Percentiles rank a stretch among this genome's conserved stretches.
phyloP scores from a whole-genome alignment of 208 protist species.

The Wallacemonas sp. region DNA sequence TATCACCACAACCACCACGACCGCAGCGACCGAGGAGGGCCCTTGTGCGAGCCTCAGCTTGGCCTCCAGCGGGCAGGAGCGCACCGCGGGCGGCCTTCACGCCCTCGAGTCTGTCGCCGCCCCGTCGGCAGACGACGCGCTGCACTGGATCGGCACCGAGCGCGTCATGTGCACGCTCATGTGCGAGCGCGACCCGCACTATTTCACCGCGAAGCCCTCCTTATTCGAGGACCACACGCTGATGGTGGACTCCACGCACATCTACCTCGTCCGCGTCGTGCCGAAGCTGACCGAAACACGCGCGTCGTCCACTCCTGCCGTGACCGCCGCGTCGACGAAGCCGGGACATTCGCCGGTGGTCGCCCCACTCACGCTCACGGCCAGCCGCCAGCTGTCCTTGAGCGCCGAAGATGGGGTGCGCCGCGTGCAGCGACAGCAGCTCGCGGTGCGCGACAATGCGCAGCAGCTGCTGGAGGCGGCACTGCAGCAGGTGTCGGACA shows the following conservation, averaged over 20 bases:
- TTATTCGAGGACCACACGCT: slow-evolving; percentile 72
- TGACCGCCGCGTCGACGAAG: too few species aligned
- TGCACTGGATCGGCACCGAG: slow-evolving; percentile 59
- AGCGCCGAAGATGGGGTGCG: neutral
- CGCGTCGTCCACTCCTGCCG: too few species aligned
- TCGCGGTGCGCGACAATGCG: slow-evolving; percentile 12
- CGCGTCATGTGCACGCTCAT: slow-evolving; percentile 80
- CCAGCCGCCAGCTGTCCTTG: neutral
- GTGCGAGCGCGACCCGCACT: slow-evolving; percentile 43
- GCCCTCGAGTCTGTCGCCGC: slow-evolving; percentile 8
- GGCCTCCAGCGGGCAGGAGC: too few species aligned
- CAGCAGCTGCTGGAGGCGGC: slow-evolving; percentile 5
- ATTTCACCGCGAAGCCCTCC: slow-evolving; percentile 66
- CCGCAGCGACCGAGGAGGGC: neutral
- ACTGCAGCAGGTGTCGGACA: neutral
- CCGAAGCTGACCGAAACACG: neutral
- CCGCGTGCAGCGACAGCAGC: slow-evolving; percentile 7
- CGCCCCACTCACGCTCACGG: neutral
- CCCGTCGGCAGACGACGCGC: too few species aligned
- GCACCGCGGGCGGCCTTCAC: slow-evolving; percentile 4
- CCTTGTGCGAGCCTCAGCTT: neutral
- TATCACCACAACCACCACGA: neutral
- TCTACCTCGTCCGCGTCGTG: slow-evolving; percentile 64
- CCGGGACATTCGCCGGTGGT: neutral
- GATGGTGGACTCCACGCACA: slow-evolving; percentile 66